Evolutionary conservation across 805 yeast species (phyloP), one percentile per base, ranked within the genome.

Genomic region (Yarrowia sp.): DNA sequence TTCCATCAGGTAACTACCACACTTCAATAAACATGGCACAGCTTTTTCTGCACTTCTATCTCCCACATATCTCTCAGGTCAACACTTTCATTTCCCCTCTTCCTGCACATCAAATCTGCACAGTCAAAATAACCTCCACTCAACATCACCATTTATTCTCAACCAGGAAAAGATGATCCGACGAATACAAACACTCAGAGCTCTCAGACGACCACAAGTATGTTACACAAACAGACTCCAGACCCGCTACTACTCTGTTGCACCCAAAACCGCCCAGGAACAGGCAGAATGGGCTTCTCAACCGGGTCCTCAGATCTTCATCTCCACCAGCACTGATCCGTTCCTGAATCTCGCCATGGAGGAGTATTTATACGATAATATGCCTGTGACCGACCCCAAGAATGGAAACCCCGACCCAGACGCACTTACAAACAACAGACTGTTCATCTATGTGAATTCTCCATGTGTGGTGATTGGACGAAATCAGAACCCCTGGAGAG

Each of bases 381-480:
- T 89, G 79, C 93, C 93, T 0, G 70, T 80, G 0, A 48, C 38
- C 8, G 65, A 59, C 11, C 65, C 52, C 8, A 58, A 32, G 15
- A 12, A 10, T 2, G 67, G 19, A 2, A 8, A 49, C 2, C 8
- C 16, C 22, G 53, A 50, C 8, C 40, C 38, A 9, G 50, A 65
- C 4, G 42, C 32, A 8, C 61, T 65, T 9, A 15, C 50, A 43
- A 80, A 79, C 61, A 84, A 86, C 69, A 77, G 96, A 68, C 79
- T 95, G 38, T 75, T 92, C 70, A 82, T 94, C 68, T 95, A 95
- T 76, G 82, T 83, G 43, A 95, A 95, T 75, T 77, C 85, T 2
- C 91, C 94, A 0, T 91, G 97, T 76, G 91, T 92, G n/a, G 97
- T 95, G 1, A 82, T 95, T 12, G 99, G 99, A 0, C 92, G 96